Evolutionary conservation across 192 early-diverging fungal genomes (phyloP).

Genomic region (Chytriomyces sp.): DNA sequence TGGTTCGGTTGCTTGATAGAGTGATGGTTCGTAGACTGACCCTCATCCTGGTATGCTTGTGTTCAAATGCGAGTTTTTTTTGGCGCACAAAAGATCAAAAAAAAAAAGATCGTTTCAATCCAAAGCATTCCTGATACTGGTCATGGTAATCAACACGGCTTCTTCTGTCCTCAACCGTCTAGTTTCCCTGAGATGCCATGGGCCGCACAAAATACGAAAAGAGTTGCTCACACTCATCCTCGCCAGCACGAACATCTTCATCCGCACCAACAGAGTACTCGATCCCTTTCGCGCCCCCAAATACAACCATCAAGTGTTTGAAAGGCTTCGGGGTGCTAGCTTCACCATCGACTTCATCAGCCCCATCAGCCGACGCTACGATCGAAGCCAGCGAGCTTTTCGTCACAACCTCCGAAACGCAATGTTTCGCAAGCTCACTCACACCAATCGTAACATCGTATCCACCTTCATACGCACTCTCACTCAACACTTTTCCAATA

Average conservation of each 20-base stretch:
- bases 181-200: constrained; percentile 57
- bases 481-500: constrained; percentile 65
- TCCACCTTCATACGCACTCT: constrained; percentile 63
- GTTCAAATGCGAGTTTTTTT: neutral
- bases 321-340: constrained; percentile 15
- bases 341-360: neutral
- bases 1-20: constrained; percentile 1
- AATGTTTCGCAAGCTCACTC: constrained; percentile 49
- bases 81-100: neutral
- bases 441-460: constrained; percentile 73
- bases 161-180: constrained; percentile 69
- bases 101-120: too few species aligned
- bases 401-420: constrained; percentile 2
- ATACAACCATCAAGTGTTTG: constrained; percentile 64
- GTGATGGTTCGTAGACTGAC: constrained; percentile 81
- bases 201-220: constrained; percentile 71
- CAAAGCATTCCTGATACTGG: constrained; percentile 16
- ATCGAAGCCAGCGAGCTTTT: constrained; percentile 29
- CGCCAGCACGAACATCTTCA: constrained; percentile 47
- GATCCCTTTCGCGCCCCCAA: constrained; percentile 62
- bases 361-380: neutral
- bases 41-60: neutral
- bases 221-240: constrained; percentile 63
- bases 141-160: constrained; percentile 54
- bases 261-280: constrained; percentile 56